A percentile compares a stretch with the other conserved stretches of the same genome.
These are phyloP conservation scores for Dioszegia aurantiaca DNA, from an alignment of 768 basidiomycete genomes.

Conservation along the genomic window DNA sequence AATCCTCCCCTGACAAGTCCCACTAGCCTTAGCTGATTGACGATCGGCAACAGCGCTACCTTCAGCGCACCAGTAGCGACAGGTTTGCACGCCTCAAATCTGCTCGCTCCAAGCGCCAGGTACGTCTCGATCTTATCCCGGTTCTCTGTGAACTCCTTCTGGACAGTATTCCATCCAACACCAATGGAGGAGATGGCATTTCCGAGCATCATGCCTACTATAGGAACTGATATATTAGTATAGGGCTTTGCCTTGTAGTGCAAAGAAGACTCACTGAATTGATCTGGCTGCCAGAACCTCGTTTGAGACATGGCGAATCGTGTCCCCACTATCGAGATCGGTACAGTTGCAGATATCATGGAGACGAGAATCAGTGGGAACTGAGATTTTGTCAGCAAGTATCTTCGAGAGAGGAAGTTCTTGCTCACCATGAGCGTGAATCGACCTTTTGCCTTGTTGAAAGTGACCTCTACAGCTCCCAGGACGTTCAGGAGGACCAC, in stretches of 20 bases:
- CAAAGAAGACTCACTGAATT: conserved; percentile 63
- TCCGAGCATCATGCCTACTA: conserved; percentile 82
- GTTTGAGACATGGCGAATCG: conserved; percentile 70
- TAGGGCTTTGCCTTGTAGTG: background rate
- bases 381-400: conserved; percentile 49
- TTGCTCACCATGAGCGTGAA: conserved; percentile 69
- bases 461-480: conserved; percentile 73
- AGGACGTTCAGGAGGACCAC: conserved; percentile 72
- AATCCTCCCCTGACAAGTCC: conserved; percentile 12
- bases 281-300: conserved; percentile 80
- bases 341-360: conserved; percentile 73
- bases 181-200: conserved; percentile 73
- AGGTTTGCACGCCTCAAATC: conserved; percentile 78
- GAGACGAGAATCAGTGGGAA: conserved; percentile 66
- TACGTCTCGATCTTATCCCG: conserved; percentile 80
- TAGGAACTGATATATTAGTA: conserved; percentile 60
- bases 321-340: conserved; percentile 72
- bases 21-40: conserved; percentile 88
- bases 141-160: conserved; percentile 76
- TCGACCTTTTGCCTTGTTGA: conserved; percentile 73
- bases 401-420: no score
- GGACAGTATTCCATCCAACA: conserved; percentile 63
- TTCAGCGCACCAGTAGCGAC: conserved; percentile 75
- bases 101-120: conserved; percentile 78
- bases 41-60: conserved; percentile 72